Evolutionary conservation across 2,329 filamentous ascomycete genomes (phyloP).

Genomic region (Penicillium griseofulvum): DNA sequence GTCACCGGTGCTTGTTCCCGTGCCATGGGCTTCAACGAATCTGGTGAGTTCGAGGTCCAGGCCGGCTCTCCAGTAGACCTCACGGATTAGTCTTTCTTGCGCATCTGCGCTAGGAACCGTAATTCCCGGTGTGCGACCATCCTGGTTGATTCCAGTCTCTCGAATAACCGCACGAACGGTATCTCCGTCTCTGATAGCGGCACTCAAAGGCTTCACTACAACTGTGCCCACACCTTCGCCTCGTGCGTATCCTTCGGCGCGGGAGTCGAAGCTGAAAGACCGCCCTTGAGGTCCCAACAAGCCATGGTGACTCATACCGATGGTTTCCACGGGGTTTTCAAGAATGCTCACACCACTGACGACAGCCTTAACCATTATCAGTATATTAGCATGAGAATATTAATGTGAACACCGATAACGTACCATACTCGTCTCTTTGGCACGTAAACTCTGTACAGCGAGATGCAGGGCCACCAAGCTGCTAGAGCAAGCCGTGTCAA

Average conservation of each 20-base stretch:
- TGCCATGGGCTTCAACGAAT: conserved; percentile 34
- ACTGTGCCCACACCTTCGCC: conserved; percentile 38
- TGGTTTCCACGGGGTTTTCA: conserved; percentile 30
- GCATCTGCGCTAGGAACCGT: conserved; percentile 42
- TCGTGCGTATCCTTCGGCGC: conserved; percentile 35
- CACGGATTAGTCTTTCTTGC: conserved; percentile 36
- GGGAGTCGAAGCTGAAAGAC: conserved; percentile 32
- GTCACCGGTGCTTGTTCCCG: conserved; percentile 36
- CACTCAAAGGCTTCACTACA: conserved; percentile 28
- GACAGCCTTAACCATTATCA: conserved; percentile 23
- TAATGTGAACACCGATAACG: neutral
- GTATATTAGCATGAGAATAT: neutral
- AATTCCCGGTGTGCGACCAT: conserved; percentile 44
- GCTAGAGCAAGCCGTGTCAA: conserved; percentile 46
- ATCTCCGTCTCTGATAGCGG: conserved; percentile 35
- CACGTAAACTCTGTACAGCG: conserved; percentile 34
- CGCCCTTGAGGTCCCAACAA: conserved; percentile 37
- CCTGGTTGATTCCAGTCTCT: conserved; percentile 27
- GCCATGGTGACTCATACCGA: conserved; percentile 35
- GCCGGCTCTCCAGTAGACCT: conserved; percentile 32
- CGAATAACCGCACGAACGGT: conserved; percentile 36
- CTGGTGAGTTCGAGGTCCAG: conserved; percentile 21
- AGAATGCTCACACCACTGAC: conserved; percentile 42
- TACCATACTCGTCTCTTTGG: conserved; percentile 25
- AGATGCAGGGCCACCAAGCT: conserved; percentile 38